Evolutionary conservation across 208 protist genomes (phyloP).

Genomic region (Porcisia deanei): DNA sequence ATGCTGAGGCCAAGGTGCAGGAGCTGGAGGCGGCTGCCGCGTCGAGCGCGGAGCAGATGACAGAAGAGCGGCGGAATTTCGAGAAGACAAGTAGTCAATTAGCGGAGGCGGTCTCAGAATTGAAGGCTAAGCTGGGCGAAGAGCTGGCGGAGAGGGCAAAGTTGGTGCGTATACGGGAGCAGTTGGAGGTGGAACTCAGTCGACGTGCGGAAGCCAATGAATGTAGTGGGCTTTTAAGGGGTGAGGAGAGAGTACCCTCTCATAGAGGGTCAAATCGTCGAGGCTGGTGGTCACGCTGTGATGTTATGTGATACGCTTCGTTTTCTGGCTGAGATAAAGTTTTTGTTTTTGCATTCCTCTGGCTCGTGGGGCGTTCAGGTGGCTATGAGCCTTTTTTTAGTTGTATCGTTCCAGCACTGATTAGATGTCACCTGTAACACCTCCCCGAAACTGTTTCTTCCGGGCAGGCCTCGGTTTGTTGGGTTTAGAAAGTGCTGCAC

Average conservation of each 20-base stretch:
- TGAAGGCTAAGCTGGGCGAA: background rate
- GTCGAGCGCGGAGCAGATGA: background rate
- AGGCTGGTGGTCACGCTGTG: slow-evolving; percentile 2
- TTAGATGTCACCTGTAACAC: too few relatives aligned
- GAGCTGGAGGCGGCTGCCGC: slow-evolving; percentile 4
- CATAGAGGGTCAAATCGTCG: background rate
- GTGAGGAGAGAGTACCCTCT: background rate
- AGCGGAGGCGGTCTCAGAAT: too few relatives aligned
- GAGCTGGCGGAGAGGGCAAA: background rate
- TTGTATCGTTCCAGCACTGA: background rate
- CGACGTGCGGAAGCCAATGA: slow-evolving; percentile 15
- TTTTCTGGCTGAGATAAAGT: background rate
- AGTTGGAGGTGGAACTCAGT: slow-evolving; percentile 10
- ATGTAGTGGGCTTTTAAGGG: slow-evolving; percentile 16
- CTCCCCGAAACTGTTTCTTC: too few relatives aligned
- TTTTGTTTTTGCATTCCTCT: background rate
- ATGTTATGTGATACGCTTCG: slow-evolving; percentile 12
- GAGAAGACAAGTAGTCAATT: too few relatives aligned
- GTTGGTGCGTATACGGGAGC: background rate
- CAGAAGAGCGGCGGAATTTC: too few relatives aligned
- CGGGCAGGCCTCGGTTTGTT: too few relatives aligned
- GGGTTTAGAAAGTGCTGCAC: too few relatives aligned
- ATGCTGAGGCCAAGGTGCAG: background rate
- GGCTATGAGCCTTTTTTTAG: background rate
- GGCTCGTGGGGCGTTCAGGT: background rate